Evolutionary conservation across 129 eudicot species (phyloP), one percentile per base, ranked within the genome.

Genomic region (Lonicera japonica): DNA sequence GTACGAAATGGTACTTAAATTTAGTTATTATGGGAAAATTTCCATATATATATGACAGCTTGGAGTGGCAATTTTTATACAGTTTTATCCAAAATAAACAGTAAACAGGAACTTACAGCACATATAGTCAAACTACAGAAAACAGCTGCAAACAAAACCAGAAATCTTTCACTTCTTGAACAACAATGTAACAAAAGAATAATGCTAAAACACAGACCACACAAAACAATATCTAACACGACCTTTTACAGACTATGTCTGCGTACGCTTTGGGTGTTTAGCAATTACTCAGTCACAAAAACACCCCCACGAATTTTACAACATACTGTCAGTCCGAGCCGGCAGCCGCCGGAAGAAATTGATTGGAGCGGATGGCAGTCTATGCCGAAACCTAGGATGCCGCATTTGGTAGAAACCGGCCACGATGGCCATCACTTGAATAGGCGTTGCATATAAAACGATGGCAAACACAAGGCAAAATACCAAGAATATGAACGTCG

Each of bases 261-360:
- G n/a, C n/a, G n/a, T n/a, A n/a, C n/a, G n/a, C n/a, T n/a, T n/a
- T n/a, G n/a, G n/a, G n/a, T n/a, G n/a, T n/a, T n/a, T n/a, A n/a
- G n/a, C n/a, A n/a, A n/a, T n/a, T n/a, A n/a, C n/a, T n/a, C n/a
- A n/a, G n/a, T n/a, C n/a, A n/a, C 55, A 14, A 16, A 6, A 50
- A 53, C 5, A 71, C 62, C 36, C 36, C 36, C 36, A 6, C 36
- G 6, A 29, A 29, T 6, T 73, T 81, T 74, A 90, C 79, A 90
- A 56, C 97, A 90, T 83, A 68, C 85, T 83, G 62, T 90, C 97
- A 0, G 95, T 79, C 68, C 86, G 75, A 15, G 97, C 85, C 0
- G 97, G 97, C 58, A 90, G 75, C 60, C 97, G 63, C 1, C 94
- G 79, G 79, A 90, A 86, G 83, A 86, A 90, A 51, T 82, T 90